Evolutionary conservation across 768 basidiomycete species (phyloP).

Genomic region (Leccinum boreale): DNA sequence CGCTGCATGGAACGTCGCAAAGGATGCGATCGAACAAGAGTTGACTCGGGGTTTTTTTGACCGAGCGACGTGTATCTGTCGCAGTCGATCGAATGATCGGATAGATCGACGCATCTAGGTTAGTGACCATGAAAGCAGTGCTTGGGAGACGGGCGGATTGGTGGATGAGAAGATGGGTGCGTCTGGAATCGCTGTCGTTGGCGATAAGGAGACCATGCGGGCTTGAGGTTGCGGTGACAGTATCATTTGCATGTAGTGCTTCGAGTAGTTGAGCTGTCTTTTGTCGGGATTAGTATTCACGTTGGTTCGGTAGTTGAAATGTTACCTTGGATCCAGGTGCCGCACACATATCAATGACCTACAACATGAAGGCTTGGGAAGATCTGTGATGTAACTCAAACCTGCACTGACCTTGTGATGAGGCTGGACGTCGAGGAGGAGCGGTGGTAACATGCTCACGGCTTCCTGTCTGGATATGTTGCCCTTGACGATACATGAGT

Average conservation of each 20-base stretch:
- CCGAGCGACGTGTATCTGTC: slow-evolving; percentile 29
- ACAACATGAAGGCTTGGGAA: background rate
- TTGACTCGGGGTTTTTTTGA: slow-evolving; percentile 40
- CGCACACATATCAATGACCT: slow-evolving; percentile 97
- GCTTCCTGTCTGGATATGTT: slow-evolving; percentile 96
- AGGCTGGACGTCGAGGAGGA: slow-evolving; percentile 91
- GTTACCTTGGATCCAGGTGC: slow-evolving; percentile 93
- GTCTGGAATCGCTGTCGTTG: slow-evolving; percentile 92
- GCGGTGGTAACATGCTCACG: slow-evolving; percentile 98
- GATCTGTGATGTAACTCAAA: background rate
- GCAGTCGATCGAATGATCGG: slow-evolving; percentile 50
- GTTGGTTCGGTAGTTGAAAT: background rate
- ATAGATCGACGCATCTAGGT: slow-evolving; percentile 89
- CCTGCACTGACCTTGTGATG: slow-evolving; percentile 67
- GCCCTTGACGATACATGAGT: slow-evolving; percentile 50
- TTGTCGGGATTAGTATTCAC: background rate
- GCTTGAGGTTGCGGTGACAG: slow-evolving; percentile 56
- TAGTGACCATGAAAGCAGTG: slow-evolving; percentile 91
- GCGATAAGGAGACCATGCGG: slow-evolving; percentile 89
- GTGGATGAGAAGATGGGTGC: slow-evolving; percentile 95
- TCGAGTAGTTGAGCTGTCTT: slow-evolving; percentile 96
- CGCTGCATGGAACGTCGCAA: slow-evolving; percentile 97
- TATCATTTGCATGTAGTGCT: slow-evolving; percentile 82
- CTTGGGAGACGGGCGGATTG: slow-evolving; percentile 93
- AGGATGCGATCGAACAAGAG: slow-evolving; percentile 90